Base-by-base conservation (phyloP, 2,329 filamentous ascomycete genomes). In the Penicillium sp. region DNA sequence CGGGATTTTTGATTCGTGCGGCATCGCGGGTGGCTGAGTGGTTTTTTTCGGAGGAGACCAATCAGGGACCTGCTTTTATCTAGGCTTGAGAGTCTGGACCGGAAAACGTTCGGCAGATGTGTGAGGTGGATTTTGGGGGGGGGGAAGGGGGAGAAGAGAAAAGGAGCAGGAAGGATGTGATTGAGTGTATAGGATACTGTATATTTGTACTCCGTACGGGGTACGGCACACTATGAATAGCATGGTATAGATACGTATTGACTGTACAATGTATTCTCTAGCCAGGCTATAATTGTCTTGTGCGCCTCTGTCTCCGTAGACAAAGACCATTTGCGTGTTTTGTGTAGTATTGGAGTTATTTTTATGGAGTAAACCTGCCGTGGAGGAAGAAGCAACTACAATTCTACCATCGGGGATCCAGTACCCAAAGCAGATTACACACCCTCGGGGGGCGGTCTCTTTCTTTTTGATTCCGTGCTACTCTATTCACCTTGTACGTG, bases 51-150 rank as follows among this genome's bases (percentile, higher is more conserved):
- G 49, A 46, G 6, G 55, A 30, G 55, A 52, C 52, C 55, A 64
- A 65, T 63, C n/a, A 60, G 51, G 62, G 46, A 55, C 37, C 2
- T 58, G 57, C 37, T 35, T 51, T 60, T 16, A 33, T 38, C 33
- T 35, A 28, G n/a, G 25, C 14, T 33, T 35, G 28, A 11, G 37
- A 51, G 46, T 57, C 65, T 68, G 60, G 67, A 65, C 65, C 59
- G 53, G 55, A 51, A 59, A 57, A 57, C 40, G 56, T 60, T 63
- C 61, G 65, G 61, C 46, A 65, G 61, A 68, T 67, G 60, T 37
- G 59, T 37, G 59, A 65, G 60, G 64, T 63, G 62, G 58, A 58
- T 49, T 58, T 2, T 13, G 28, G 28, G n/a, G 38, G 35, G n/a
- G 11, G 13, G 19, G n/a, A n/a, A n/a, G n/a, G n/a, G 33, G 14